Base-by-base conservation (phyloP, 75 land plant species). In the Selaginella tamariscina region DNA sequence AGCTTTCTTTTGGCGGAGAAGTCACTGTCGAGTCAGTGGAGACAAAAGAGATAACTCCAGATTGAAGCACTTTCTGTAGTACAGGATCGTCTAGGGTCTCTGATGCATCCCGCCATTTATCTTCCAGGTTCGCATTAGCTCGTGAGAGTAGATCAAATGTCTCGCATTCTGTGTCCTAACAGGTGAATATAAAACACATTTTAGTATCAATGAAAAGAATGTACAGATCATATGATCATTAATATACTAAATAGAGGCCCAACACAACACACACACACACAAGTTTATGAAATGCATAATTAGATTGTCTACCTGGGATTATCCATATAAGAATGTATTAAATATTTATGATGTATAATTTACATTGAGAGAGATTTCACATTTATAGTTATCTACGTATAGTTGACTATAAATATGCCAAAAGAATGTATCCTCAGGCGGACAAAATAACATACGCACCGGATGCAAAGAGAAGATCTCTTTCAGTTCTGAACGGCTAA, bases 151-250 rank as follows among this genome's bases (percentile, higher is more conserved):
- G 56, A 63, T 79, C 81, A 49, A 32, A 75, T 32, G 81, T 79
- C 65, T 75, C 78, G 60, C 79, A 79, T 27, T 31, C n/a, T 11
- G 81, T 79, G 28, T 79, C 79, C 79, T 79, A n/a, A 44, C 22
- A 56, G 24, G n/a, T 29, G 29, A 67, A 2, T 26, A 2, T 28
- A 18, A 67, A 39, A 39, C n/a, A 5, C 1, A 22, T 2, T n/a
- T n/a, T n/a, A 54, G 1, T 67, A 21, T 2, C 1, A 5, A 33
- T 1, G 32, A 8, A 1, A 31, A 2, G 44, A 5, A n/a, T 32
- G 1, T 1, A 67, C 44, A 49, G 8, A 24, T 26, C 1, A 31
- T 21, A 55, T 67, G 18, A 9, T 24, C 32, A 22, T 22, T 26
- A 2, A 33, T 22, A 55, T 18, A 31, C 24, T 71, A 32, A 22